A percentile compares a stretch with the other conserved stretches of the same genome.
These are phyloP conservation scores for Aegilops tauschii DNA, from an alignment of 176 grass and related monocot species.

Conservation along the genomic window DNA sequence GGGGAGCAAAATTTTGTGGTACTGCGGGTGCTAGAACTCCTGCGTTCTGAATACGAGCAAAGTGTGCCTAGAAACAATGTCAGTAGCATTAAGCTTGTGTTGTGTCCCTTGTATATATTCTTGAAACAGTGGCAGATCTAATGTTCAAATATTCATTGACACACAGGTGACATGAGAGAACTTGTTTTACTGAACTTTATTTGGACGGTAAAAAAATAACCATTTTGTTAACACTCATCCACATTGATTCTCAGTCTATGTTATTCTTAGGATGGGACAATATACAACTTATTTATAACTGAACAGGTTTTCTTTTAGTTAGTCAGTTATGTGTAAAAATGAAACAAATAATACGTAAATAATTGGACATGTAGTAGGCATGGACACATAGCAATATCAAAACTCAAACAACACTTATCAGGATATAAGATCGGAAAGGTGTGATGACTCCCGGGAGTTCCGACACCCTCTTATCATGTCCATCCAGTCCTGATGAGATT, in stretches of 20 bases:
- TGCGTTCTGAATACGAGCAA: slow-evolving; percentile 14
- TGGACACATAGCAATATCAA: background rate
- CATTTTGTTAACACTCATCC: background rate
- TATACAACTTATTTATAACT: too few relatives aligned
- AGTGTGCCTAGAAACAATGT: slow-evolving; percentile 27
- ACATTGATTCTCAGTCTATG: background rate
- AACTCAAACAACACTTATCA: background rate
- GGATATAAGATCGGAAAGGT: too few relatives aligned
- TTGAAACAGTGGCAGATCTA: too few relatives aligned
- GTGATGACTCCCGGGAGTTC: too few relatives aligned
- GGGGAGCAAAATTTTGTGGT: background rate
- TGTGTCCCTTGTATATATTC: background rate
- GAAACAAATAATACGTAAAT: background rate
- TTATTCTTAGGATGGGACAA: background rate
- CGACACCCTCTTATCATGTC: too few relatives aligned
- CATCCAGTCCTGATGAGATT: too few relatives aligned
- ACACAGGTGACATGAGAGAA: too few relatives aligned
- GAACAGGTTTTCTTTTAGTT: too few relatives aligned
- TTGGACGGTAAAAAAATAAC: background rate
- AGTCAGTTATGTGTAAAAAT: background rate
- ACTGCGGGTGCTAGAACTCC: background rate
- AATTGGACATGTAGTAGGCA: background rate
- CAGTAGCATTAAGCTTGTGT: background rate
- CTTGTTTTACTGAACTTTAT: background rate
- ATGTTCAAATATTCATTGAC: too few relatives aligned